Evolutionary conservation across 2,329 filamentous ascomycete species (phyloP).

Genomic region (Bertia moriformis): DNA sequence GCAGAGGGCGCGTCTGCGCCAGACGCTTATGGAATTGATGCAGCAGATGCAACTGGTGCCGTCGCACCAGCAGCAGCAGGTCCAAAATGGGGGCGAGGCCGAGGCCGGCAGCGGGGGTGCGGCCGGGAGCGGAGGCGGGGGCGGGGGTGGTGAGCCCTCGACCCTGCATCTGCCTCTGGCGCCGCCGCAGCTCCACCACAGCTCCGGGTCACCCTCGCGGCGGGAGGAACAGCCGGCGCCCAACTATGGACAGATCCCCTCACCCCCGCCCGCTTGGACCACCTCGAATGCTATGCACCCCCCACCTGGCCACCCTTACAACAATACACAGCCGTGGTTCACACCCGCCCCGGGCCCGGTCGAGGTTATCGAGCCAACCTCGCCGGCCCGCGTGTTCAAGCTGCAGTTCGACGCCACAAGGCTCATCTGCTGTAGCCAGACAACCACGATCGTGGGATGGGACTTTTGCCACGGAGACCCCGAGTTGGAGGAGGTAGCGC

Average conservation of each 20-base stretch:
- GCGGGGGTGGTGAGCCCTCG: neutral
- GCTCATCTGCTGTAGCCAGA: conserved; percentile 89
- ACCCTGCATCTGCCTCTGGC: too few relatives aligned
- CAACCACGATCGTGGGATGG: conserved; percentile 86
- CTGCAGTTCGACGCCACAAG: conserved; percentile 86
- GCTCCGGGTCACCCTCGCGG: neutral
- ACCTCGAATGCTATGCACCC: conserved; percentile 3
- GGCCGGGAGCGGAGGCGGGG: neutral
- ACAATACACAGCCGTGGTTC: neutral
- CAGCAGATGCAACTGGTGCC: too few relatives aligned
- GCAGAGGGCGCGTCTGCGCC: conserved; percentile 30
- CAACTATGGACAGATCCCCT: too few relatives aligned
- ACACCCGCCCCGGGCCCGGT: conserved; percentile 32
- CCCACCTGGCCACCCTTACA: conserved; percentile 5
- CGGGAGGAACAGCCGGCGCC: too few relatives aligned
- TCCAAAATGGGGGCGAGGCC: conserved; percentile 4
- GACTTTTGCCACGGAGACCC: conserved; percentile 83
- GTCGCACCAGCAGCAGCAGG: conserved; percentile 28
- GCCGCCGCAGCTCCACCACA: neutral
- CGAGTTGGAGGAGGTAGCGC: conserved; percentile 63
- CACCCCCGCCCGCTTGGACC: conserved; percentile 3
- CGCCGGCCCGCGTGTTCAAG: conserved; percentile 66
- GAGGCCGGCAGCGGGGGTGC: neutral
- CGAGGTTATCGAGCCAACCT: conserved; percentile 25
- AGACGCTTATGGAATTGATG: conserved; percentile 29